These are phyloP conservation scores for Exserohilum turcica DNA, from an alignment of 2,329 filamentous ascomycete genomes.

Conservation along the genomic window DNA sequence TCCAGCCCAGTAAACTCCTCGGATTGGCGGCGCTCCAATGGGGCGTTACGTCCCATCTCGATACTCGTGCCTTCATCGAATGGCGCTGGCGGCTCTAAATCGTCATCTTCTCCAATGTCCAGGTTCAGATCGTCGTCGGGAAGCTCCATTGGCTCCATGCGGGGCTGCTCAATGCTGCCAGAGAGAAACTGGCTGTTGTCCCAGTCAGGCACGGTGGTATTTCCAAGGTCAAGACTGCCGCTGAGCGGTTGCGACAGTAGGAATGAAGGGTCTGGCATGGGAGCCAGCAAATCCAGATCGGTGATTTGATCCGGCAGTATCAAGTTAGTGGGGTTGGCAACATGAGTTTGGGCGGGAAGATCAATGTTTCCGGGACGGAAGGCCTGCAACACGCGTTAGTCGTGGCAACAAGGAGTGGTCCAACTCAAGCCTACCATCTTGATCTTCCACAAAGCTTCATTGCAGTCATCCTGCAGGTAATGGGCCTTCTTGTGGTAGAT, in stretches of 20 bases:
- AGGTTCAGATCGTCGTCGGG: constrained; percentile 60
- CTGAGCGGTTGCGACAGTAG: constrained; percentile 72
- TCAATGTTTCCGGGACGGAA: constrained; percentile 97
- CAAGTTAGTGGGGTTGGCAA: constrained; percentile 82
- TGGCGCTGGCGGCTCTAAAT: constrained; percentile 16
- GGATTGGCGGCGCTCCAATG: constrained; percentile 56
- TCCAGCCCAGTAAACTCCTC: constrained; percentile 52
- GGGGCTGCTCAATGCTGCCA: constrained; percentile 62
- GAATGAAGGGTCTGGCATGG: constrained; percentile 81
- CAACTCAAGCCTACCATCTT: constrained; percentile 74
- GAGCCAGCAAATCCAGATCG: constrained; percentile 82
- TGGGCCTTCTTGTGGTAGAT: constrained; percentile 98
- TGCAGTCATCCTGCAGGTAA: constrained; percentile 95
- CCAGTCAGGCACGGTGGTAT: constrained; percentile 59
- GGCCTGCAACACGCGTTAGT: constrained; percentile 58
- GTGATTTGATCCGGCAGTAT: constrained; percentile 92
- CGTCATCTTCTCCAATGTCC: constrained; percentile 64
- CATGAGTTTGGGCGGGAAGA: constrained; percentile 75
- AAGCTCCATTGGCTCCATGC: constrained; percentile 52
- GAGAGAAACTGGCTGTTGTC: constrained; percentile 79
- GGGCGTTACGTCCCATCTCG: constrained; percentile 88
- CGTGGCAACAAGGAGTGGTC: not conserved
- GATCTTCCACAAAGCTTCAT: constrained; percentile 95
- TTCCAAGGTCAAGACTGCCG: constrained; percentile 50
- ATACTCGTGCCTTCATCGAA: constrained; percentile 63